Base-by-base conservation (phyloP, 1,139 yeast species). In the Scheffersomyces titani region DNA sequence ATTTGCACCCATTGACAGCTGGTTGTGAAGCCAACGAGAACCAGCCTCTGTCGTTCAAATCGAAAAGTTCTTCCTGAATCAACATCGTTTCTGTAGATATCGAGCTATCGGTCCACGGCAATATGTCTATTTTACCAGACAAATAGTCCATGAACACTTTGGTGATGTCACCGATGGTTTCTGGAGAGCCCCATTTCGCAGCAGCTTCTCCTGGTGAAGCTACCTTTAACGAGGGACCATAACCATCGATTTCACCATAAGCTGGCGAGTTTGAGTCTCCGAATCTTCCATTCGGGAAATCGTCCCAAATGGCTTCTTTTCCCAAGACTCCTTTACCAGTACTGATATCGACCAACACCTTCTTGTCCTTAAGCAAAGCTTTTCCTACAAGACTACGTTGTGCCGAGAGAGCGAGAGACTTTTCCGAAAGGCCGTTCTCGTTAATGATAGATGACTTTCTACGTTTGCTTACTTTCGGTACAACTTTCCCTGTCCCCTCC, bases 211-310 rank as follows among this genome's bases (percentile, higher is more conserved):
- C 80, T n/a, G 87, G 82, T 7, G 92, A 83, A 57, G 70, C 71
- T 16, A 90, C 85, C 66, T 92, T 93, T 65, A 94, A 82, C 5
- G 90, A 86, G 1, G 98, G 97, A 1, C 99, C 98, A 72, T 94
- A 94, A 44, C 98, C 99, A 70, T 93, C 98, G 67, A 93, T 90
- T 72, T 93, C 98, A 75, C 99, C 99, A 73, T 90, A 94, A 0
- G 99, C 94, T 5, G 99, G 99, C 44, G 98, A 92, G 64, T 96
- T 82, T 0, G 98, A 92, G 73, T 96, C 98, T 73, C 99, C 98
- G 72, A 92, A 94, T 75, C 99, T 85, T 67, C 99, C 99, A 70
- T 94, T 94, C 19, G 98, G 97, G 72, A 92, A 94, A 68, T 94
- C 99, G 77, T 94, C 99, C 99, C 99, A 94, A 2, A 96, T 91